A percentile compares a stretch with the other conserved stretches of the same genome.
Conservation (phyloP, 495 filamentous ascomycete genomes). For the Bryoglossum gracile region DNA sequence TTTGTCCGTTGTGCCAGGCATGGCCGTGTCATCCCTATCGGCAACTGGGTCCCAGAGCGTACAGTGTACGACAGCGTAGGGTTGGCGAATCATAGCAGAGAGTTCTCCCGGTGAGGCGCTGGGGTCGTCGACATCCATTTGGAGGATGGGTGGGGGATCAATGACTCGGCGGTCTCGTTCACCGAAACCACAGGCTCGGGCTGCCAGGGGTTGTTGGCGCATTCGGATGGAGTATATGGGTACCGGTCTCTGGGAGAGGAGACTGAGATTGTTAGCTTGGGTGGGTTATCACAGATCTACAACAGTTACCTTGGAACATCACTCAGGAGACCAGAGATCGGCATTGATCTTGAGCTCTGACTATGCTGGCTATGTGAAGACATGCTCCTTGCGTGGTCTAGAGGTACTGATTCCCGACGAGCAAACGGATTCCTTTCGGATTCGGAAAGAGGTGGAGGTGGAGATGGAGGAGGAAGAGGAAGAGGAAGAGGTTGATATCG, state of each 20-base stretch:
- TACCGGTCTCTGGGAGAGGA: neutral
- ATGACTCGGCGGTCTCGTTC: constrained; percentile 90
- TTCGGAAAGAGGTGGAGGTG: neutral
- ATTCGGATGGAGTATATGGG: constrained; percentile 55
- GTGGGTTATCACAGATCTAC: neutral
- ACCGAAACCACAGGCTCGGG: constrained; percentile 88
- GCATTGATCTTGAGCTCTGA: constrained; percentile 2
- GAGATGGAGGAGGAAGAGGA: neutral
- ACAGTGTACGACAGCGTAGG: constrained; percentile 80
- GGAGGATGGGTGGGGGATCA: constrained; percentile 90
- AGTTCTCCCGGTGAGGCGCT: constrained; percentile 46
- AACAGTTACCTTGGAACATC: constrained; percentile 8
- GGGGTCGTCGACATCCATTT: constrained; percentile 67
- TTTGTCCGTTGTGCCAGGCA: constrained; percentile 43
- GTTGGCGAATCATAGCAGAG: constrained; percentile 56
- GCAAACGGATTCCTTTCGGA: neutral
- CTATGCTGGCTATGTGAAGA: neutral
- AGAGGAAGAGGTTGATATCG: neutral
- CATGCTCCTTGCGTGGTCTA: neutral
- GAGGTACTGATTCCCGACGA: neutral
- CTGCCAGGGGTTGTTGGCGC: constrained; percentile 84
- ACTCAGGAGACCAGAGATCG: constrained; percentile 16
- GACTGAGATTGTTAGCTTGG: constrained; percentile 1
- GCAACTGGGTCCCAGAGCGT: constrained; percentile 59
- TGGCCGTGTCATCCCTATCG: constrained; percentile 51